Conservation (phyloP, 768 basidiomycete genomes). For the Lentinula sp. region DNA sequence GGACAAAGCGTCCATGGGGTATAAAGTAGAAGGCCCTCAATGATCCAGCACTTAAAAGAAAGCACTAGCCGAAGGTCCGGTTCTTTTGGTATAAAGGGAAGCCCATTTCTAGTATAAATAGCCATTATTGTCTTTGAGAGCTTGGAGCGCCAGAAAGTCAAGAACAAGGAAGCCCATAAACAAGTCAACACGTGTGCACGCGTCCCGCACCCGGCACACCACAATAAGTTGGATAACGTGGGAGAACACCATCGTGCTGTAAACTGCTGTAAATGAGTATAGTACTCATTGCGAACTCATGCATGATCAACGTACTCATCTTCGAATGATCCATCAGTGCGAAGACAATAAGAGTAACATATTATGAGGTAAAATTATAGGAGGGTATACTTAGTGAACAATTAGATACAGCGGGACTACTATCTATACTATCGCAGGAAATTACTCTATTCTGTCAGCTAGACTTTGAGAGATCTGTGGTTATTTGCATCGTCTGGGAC, state of each 20-base stretch:
- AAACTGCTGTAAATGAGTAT: no score
- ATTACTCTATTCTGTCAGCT: no score
- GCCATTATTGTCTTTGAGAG: not conserved
- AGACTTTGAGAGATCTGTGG: not conserved
- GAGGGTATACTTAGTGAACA: not conserved
- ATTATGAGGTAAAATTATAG: not conserved
- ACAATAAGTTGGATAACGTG: constrained; percentile 2
- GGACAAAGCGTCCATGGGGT: constrained; percentile 23
- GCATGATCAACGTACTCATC: no score
- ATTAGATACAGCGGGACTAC: not conserved
- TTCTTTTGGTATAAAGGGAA: not conserved
- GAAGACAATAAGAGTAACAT: not conserved
- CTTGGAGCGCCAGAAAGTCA: not conserved
- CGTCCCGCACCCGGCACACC: not conserved
- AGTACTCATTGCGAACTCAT: no score
- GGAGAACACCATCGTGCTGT: no score
- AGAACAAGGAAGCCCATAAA: constrained; percentile 2
- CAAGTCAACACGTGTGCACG: constrained; percentile 6
- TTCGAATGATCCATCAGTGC: not conserved
- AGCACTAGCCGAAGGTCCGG: not conserved
- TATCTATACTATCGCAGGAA: no score
- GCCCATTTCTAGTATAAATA: not conserved
- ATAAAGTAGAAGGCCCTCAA: not conserved
- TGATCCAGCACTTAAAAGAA: not conserved
- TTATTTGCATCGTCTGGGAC: not conserved